These are phyloP conservation scores for Pseudopithomyces maydicus DNA, from an alignment of 2,329 filamentous ascomycete genomes.

Conservation along the genomic window DNA sequence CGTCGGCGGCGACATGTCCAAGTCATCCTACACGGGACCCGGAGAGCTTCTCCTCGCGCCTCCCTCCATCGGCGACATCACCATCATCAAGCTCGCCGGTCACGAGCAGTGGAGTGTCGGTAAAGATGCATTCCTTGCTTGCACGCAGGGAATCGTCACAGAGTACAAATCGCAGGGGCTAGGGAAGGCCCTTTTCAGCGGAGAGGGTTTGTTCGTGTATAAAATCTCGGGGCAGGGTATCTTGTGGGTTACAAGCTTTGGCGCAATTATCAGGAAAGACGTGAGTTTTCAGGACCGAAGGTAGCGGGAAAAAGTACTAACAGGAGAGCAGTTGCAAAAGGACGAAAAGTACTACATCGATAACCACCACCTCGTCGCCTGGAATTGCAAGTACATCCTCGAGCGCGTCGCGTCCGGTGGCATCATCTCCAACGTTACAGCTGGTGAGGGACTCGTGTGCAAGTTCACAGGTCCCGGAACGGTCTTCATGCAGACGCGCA, in stretches of 20 bases:
- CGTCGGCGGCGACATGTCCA: constrained; percentile 76
- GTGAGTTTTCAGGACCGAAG: constrained; percentile 58
- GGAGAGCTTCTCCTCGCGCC: constrained; percentile 89
- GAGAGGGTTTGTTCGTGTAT: constrained; percentile 90
- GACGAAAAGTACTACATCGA: constrained; percentile 91
- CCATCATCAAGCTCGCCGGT: constrained; percentile 74
- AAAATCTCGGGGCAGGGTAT: constrained; percentile 81
- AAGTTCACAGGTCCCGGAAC: constrained; percentile 90
- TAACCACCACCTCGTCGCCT: constrained; percentile 91
- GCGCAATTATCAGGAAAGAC: constrained; percentile 93
- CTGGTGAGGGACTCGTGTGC: constrained; percentile 88
- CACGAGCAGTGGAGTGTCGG: constrained; percentile 82
- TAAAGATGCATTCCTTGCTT: constrained; percentile 83
- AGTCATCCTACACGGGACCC: constrained; percentile 83
- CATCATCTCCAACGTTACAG: constrained; percentile 83
- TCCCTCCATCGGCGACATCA: constrained; percentile 80
- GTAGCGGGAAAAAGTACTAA: not conserved
- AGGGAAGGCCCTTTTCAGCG: constrained; percentile 89
- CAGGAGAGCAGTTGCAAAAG: constrained; percentile 51
- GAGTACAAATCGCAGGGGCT: constrained; percentile 86
- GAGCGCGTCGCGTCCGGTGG: constrained; percentile 90
- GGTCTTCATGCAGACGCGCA: constrained; percentile 90
- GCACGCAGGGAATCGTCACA: constrained; percentile 84
- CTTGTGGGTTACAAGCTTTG: constrained; percentile 90
- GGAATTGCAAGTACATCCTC: constrained; percentile 93